These are phyloP conservation scores for Podospora sp. DNA, from an alignment of 495 filamentous ascomycete species.

Conservation along the genomic window DNA sequence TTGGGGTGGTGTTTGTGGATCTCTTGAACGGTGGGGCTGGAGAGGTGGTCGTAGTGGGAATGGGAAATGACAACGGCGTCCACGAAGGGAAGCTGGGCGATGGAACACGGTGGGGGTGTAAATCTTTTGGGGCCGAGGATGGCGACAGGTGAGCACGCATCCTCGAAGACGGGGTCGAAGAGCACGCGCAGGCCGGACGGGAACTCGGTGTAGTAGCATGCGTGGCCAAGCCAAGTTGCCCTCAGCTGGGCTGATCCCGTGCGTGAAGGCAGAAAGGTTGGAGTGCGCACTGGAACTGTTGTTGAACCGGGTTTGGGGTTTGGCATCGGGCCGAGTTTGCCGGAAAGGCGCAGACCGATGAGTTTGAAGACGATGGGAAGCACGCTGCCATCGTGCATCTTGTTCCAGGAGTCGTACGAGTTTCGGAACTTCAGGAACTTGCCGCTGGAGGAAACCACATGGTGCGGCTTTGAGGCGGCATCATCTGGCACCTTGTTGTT, in stretches of 20 bases:
- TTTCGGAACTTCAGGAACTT: neutral
- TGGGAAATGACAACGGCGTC: conserved; percentile 92
- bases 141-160: conserved; percentile 76
- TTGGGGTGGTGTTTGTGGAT: conserved; percentile 73
- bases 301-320: neutral
- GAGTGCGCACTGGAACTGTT: conserved; percentile 42
- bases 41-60: conserved; percentile 93
- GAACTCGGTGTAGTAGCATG: conserved; percentile 93
- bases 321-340: neutral
- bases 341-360: neutral
- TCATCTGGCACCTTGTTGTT: no score
- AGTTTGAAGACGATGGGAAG: neutral
- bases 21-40: conserved; percentile 70
- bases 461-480: no score
- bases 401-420: neutral
- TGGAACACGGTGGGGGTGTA: conserved; percentile 74
- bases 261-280: conserved; percentile 67
- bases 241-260: conserved; percentile 60
- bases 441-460: neutral
- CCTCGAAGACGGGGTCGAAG: conserved; percentile 94
- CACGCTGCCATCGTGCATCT: neutral
- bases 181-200: conserved; percentile 84
- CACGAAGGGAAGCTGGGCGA: conserved; percentile 78
- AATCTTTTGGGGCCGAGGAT: conserved; percentile 77
- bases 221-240: conserved; percentile 96